phyloP scores from a whole-genome alignment of 106 monocot species.

The Dendrobium huoshanense region DNA sequence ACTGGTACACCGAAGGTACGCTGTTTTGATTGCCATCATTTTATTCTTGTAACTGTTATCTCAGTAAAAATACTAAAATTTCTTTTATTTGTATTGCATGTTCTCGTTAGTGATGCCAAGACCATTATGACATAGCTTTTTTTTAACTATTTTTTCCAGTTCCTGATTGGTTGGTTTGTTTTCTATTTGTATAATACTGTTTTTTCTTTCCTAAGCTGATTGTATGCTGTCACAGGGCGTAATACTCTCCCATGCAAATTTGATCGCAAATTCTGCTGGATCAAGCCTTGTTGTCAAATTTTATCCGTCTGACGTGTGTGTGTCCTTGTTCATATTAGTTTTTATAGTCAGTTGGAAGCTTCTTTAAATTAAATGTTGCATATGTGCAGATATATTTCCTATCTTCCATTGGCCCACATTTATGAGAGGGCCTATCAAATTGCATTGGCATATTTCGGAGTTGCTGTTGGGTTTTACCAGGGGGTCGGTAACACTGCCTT shows the following conservation, averaged over 20 bases:
- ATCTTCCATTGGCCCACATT: conserved; percentile 96
- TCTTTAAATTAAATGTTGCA: neutral
- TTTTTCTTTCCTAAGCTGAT: neutral
- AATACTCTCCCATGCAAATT: conserved; percentile 70
- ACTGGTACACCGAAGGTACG: conserved; percentile 97
- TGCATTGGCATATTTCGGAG: conserved; percentile 52
- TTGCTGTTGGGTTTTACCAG: conserved; percentile 92
- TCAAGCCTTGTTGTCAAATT: conserved; percentile 30
- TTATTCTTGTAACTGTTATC: neutral
- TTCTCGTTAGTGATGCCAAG: neutral
- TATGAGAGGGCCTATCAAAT: conserved; percentile 87
- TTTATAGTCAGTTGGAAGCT: neutral
- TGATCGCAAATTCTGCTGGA: conserved; percentile 88
- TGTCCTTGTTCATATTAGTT: neutral
- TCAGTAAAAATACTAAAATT: neutral
- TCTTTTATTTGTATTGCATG: neutral
- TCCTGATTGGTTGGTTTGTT: neutral
- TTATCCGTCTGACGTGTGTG: conserved; percentile 79
- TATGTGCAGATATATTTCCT: conserved; percentile 77
- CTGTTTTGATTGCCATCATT: neutral
- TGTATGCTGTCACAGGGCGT: conserved; percentile 51
- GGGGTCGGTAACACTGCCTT: conserved; percentile 42
- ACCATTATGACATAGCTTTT: neutral
- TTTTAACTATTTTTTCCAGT: neutral
- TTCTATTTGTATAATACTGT: neutral